Conservation (phyloP, 2,329 filamentous ascomycete genomes). For the Elsinoe australis region DNA sequence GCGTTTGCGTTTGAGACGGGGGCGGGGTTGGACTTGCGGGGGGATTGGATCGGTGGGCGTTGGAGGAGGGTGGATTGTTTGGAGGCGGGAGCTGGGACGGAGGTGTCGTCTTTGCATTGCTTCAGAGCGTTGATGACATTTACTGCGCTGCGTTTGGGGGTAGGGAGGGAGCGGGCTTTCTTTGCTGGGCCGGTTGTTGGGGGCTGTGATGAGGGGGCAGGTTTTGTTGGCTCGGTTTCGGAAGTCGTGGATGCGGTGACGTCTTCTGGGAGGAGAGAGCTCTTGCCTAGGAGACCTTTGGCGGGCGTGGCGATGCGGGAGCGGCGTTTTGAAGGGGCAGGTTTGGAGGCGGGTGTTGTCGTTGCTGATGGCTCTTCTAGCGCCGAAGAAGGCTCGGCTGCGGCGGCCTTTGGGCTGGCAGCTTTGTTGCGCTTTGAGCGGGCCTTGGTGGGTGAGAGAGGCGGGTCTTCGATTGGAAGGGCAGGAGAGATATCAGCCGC, state of each 20-base stretch:
- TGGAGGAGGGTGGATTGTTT: neutral
- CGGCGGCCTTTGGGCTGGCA: neutral
- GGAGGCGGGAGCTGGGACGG: neutral
- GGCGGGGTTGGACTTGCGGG: too few species aligned
- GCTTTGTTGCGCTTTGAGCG: slow-evolving; percentile 11
- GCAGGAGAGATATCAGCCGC: neutral
- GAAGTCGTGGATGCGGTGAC: neutral
- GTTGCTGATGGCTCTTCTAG: neutral
- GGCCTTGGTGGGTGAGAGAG: slow-evolving; percentile 3
- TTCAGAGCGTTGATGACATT: neutral
- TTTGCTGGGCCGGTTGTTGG: neutral
- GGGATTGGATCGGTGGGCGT: too few species aligned
- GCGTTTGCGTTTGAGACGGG: too few species aligned
- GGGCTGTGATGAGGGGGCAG: too few species aligned
- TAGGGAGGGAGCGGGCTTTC: slow-evolving; percentile 11
- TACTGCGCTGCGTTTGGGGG: slow-evolving; percentile 12
- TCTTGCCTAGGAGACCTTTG: slow-evolving; percentile 21
- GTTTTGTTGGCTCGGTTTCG: neutral
- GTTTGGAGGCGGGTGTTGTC: slow-evolving; percentile 10
- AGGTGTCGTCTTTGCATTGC: neutral
- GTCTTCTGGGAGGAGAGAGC: slow-evolving; percentile 9
- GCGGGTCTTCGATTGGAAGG: neutral
- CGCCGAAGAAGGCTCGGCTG: neutral
- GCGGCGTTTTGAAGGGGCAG: slow-evolving; percentile 22
- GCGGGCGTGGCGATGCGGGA: slow-evolving; percentile 32